Conservation (phyloP, 805 yeast genomes). For the Danielozyma ontarioensis region DNA sequence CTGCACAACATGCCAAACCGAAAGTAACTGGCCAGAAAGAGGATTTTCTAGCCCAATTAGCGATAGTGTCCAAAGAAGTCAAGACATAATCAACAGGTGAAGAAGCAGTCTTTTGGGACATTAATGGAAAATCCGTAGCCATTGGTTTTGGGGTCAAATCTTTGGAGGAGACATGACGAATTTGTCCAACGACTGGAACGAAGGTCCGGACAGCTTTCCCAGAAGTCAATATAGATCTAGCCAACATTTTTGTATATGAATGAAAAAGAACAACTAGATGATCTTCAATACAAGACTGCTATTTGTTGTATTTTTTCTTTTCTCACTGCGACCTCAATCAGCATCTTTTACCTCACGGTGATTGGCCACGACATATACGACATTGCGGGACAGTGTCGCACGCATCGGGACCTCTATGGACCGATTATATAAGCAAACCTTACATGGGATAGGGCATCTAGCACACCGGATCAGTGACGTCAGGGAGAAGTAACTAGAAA, state of each 20-base stretch:
- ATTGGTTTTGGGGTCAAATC: constrained; percentile 47
- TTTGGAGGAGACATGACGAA: constrained; percentile 29
- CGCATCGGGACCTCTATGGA: too few relatives aligned
- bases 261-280: too few relatives aligned
- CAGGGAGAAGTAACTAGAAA: too few relatives aligned
- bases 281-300: too few relatives aligned
- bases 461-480: too few relatives aligned
- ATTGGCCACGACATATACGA: too few relatives aligned
- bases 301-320: not conserved
- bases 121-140: constrained; percentile 67
- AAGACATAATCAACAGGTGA: constrained; percentile 71
- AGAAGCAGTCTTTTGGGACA: constrained; percentile 53
- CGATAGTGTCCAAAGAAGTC: constrained; percentile 75
- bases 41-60: constrained; percentile 89
- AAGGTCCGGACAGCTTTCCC: not conserved
- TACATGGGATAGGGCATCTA: too few relatives aligned
- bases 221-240: not conserved
- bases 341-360: not conserved
- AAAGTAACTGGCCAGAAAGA: constrained; percentile 93
- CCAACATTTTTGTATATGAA: not conserved
- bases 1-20: constrained; percentile 91
- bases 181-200: not conserved
- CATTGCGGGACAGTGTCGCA: too few relatives aligned
- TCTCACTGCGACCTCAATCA: not conserved
- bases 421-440: too few relatives aligned